Evolutionary conservation across 2,329 filamentous ascomycete species (phyloP), one percentile per base, ranked within the genome.

Genomic region (Ilyonectria destructans): DNA sequence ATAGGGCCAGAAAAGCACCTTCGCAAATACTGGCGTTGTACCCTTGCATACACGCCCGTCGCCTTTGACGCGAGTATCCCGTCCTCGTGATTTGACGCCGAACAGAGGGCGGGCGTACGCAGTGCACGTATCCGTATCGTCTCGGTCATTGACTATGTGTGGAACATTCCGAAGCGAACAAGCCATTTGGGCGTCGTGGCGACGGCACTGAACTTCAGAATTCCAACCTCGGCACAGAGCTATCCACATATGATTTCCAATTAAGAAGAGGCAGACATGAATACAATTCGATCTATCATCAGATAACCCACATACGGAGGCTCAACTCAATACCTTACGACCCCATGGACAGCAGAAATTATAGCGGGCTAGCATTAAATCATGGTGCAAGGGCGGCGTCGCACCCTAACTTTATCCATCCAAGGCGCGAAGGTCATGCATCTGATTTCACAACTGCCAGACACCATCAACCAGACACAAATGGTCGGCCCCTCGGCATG

Each of bases 301-400:
- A 46, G 49, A 62, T 46, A 46, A 48, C 37, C 49, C 49, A 55
- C 49, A 35, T 48, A 33, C 17, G 15, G 13, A 37, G 58, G 46
- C 26, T 48, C 26, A 59, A 49, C 9, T 19, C 26, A 17, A 15
- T n/a, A 31, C 45, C 15, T 19, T 10, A 10, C 3, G n/a, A 13
- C n/a, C 19, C 19, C 26, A 26, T 46, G 12, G 43, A 43, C 7
- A 17, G 6, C 15, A n/a, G 23, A 29, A 49, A 17, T 29, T 4
- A 9, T 4, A 9, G 21, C 17, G 21, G 6, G 17, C 48, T 9
- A 15, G 23, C 23, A n/a, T 9, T 31, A 51, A 29, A 5, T 54
- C 17, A 33, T 29, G 29, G 48, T 15, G 33, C 57, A 29, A 58
- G 51, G 45, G 63, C 63, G 29, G 63, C 63, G 46, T 35, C 43